phyloP scores from a whole-genome alignment of 768 basidiomycete genomes.

The Tulasnella sp. region DNA sequence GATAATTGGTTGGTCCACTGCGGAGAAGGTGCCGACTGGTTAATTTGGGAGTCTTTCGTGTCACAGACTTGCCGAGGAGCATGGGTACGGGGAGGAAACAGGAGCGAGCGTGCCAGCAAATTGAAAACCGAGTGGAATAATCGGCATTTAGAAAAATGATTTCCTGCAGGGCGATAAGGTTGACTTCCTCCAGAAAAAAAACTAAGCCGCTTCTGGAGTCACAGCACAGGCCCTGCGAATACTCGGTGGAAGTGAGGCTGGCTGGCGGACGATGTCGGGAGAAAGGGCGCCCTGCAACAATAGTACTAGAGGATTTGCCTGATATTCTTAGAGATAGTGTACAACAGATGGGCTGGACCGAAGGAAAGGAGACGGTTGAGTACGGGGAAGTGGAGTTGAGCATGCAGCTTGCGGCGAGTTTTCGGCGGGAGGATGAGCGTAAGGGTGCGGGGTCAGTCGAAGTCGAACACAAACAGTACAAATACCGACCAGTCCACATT shows the following conservation, averaged over 20 bases:
- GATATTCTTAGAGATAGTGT: conserved; percentile 10
- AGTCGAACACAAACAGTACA: conserved; percentile 22
- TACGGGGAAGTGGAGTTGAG: conserved; percentile 4
- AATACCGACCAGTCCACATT: conserved; percentile 23
- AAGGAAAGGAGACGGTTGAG: background rate
- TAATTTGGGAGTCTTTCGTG: background rate
- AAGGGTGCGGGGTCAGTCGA: conserved; percentile 16
- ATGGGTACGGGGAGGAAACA: background rate
- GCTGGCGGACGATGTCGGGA: background rate
- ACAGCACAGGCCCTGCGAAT: conserved; percentile 3
- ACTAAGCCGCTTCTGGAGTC: conserved; percentile 11
- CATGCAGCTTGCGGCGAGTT: conserved; percentile 1
- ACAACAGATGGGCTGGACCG: conserved; percentile 1
- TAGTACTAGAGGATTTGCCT: background rate
- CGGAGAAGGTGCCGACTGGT: conserved; percentile 2
- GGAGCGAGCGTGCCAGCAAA: conserved; percentile 2
- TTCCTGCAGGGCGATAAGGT: conserved; percentile 9
- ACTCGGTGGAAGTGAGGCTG: background rate
- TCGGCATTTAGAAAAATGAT: conserved; percentile 12
- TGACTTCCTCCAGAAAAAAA: background rate
- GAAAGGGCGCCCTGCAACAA: background rate
- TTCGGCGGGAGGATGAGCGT: conserved; percentile 10
- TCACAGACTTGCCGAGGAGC: conserved; percentile 6
- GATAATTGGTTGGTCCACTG: background rate
- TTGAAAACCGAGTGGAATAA: conserved; percentile 7